phyloP scores from a whole-genome alignment of 2,329 filamentous ascomycete genomes.

The Pseudocercospora fijiensis region DNA sequence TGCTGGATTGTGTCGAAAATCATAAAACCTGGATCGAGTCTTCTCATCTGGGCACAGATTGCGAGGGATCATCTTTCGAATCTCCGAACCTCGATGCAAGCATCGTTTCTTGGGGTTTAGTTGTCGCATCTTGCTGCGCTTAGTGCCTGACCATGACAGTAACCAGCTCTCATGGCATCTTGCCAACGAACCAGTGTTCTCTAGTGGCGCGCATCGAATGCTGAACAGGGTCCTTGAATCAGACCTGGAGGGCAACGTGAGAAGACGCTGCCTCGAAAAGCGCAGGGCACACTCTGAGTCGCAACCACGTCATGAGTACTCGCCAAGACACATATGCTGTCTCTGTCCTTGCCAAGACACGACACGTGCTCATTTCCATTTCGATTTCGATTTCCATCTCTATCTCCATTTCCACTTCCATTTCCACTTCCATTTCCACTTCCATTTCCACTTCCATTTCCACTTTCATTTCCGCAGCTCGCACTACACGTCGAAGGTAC shows the following conservation, averaged over 20 bases:
- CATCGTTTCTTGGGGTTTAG: background rate
- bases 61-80: background rate
- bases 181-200: background rate
- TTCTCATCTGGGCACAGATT: conserved; percentile 18
- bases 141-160: background rate
- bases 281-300: background rate
- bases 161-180: background rate
- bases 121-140: background rate
- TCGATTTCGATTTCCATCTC: no score
- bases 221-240: background rate
- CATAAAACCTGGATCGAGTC: conserved; percentile 10
- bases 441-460: no score
- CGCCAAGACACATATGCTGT: no score
- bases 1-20: background rate
- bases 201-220: background rate
- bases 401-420: no score
- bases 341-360: no score
- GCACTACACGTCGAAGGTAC: no score
- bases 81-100: background rate
- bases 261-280: background rate
- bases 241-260: background rate
- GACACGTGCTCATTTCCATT: no score
- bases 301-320: no score
- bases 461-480: no score
- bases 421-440: no score